Evolutionary conservation across 2,329 filamentous ascomycete genomes (phyloP).

Genomic region (Chaetomiaceae sp.): DNA sequence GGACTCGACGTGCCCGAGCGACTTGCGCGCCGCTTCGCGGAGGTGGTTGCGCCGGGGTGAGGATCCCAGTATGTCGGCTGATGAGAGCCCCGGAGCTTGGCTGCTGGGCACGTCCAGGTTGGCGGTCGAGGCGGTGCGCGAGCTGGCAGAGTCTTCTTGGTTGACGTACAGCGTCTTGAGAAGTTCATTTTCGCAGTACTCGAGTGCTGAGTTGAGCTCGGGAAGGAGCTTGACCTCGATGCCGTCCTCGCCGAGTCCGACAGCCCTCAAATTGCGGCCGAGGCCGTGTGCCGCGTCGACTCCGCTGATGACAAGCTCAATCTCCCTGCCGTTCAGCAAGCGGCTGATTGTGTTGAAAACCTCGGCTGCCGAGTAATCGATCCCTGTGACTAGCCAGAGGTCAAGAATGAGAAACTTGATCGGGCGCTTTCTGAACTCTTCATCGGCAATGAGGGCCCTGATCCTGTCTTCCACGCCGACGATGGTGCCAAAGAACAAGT

Average conservation of each 20-base stretch:
- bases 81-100: conserved; percentile 25
- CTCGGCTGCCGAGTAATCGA: conserved; percentile 95
- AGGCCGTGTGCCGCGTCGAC: conserved; percentile 71
- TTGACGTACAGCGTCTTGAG: conserved; percentile 73
- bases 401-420: conserved; percentile 90
- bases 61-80: conserved; percentile 52
- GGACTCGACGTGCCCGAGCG: conserved; percentile 62
- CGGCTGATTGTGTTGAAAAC: conserved; percentile 91
- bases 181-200: conserved; percentile 91
- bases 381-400: conserved; percentile 79
- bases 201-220: conserved; percentile 86
- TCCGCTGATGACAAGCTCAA: conserved; percentile 78
- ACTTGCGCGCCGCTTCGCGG: conserved; percentile 70
- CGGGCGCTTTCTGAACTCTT: conserved; percentile 69
- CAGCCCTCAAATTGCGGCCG: conserved; percentile 72
- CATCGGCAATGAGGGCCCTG: conserved; percentile 73
- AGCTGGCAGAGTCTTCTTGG: conserved; percentile 54
- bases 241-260: conserved; percentile 71
- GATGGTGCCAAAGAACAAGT: conserved; percentile 97
- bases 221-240: conserved; percentile 76
- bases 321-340: conserved; percentile 68
- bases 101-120: conserved; percentile 46
- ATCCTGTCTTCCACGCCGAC: conserved; percentile 91
- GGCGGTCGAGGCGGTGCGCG: conserved; percentile 38
- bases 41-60: conserved; percentile 79